These are phyloP conservation scores for Candida odintsovae DNA, from an alignment of 805 yeast species.

Conservation along the genomic window DNA sequence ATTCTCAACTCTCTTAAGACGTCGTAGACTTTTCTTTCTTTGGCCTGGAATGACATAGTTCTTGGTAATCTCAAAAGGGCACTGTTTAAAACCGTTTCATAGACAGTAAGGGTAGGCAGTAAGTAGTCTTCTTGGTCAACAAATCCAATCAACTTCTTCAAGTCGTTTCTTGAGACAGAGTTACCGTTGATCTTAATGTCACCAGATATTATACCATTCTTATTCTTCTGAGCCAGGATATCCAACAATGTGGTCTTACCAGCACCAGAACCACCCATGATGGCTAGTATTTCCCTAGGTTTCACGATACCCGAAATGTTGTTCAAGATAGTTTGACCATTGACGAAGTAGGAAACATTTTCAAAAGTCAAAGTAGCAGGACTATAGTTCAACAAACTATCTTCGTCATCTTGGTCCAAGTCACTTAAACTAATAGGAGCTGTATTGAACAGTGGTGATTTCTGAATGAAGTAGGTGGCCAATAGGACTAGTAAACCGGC, in stretches of 20 bases:
- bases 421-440: slow-evolving; percentile 22
- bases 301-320: slow-evolving; percentile 69
- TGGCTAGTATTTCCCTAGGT: slow-evolving; percentile 88
- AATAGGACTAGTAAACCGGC: slow-evolving; percentile 34
- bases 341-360: slow-evolving; percentile 55
- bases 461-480: slow-evolving; percentile 42
- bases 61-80: slow-evolving; percentile 85
- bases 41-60: slow-evolving; percentile 65
- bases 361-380: slow-evolving; percentile 78
- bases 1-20: slow-evolving; percentile 84
- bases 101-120: slow-evolving; percentile 90
- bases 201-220: slow-evolving; percentile 69
- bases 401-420: slow-evolving; percentile 30
- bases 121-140: slow-evolving; percentile 94
- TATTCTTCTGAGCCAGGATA: slow-evolving; percentile 83
- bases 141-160: slow-evolving; percentile 74
- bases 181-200: slow-evolving; percentile 72
- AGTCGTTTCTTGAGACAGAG: slow-evolving; percentile 32
- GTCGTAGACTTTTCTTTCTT: slow-evolving; percentile 74
- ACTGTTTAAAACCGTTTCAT: slow-evolving; percentile 89
- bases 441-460: slow-evolving; percentile 54
- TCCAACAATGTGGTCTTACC: slow-evolving; percentile 94
- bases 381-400: slow-evolving; percentile 43
- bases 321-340: slow-evolving; percentile 49
- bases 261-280: slow-evolving; percentile 99